Base-by-base conservation (phyloP, 2,329 filamentous ascomycete genomes). In the Zalaria sp. region DNA sequence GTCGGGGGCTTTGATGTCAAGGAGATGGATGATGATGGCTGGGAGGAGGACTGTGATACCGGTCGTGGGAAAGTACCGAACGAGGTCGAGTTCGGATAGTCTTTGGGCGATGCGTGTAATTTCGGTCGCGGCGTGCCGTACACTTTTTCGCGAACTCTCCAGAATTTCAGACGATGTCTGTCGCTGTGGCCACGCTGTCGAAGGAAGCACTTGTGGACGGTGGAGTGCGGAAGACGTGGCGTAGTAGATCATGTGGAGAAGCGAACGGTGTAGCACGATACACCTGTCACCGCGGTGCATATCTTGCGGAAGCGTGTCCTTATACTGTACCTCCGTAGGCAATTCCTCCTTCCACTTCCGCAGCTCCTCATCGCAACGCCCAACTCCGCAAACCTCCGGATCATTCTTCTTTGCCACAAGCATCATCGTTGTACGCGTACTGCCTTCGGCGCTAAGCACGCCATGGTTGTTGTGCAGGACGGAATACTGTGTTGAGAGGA, bases 211-310 rank as follows among this genome's bases (percentile, higher is more conserved):
- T 50, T 93, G 87, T 2, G 89, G 89, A 27, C 89, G 79, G 59
- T 95, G 88, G 11, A 96, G 71, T 3, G 89, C 89, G 40, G 86
- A 94, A 11, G 93, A 73, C 0, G 88, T 93, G 2, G 89, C 93
- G 59, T 87, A 83, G 61, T 93, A 94, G 2, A 94, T 79, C 81
- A 95, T 93, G 60, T 93, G 86, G 31, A 96, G 67, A 18, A 95
- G 69, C n/a, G 83, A 84, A 38, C 84, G 76, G 57, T 94, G 86
- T 3, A 94, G 64, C 25, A 53, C 51, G 38, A 80, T 75, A 3
- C 76, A 69, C 34, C 71, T 69, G 29, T 78, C 79, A 11, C 77
- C 68, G 10, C 63, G 70, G 40, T 74, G 69, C 39, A 76, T 60
- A 45, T 79, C 79, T 43, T 69, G 56, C 8, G 66, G 61, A 29